Base-by-base conservation (phyloP, 768 basidiomycete species). In the Plicaturopsis crispa region DNA sequence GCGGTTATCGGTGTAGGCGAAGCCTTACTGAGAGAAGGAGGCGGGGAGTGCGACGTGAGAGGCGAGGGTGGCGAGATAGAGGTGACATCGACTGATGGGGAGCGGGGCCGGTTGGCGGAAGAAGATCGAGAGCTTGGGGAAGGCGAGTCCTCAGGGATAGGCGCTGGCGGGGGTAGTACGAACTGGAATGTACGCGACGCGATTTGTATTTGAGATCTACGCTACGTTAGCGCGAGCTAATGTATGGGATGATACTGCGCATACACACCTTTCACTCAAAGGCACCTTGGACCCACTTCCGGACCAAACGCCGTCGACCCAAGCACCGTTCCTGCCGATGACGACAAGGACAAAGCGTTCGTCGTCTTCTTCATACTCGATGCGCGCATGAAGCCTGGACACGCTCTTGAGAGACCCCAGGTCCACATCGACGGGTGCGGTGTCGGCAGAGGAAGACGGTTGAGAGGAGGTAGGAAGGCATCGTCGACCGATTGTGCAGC, bases 271-370 rank as follows among this genome's bases (percentile, higher is more conserved):
- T 57, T 91, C 88, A 24, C 81, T 70, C 16, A 99, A 66, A 21
- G 85, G 75, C n/a, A 91, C 84, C 43, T 80, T 77, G 43, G 84
- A 83, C 12, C 93, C 90, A 47, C 86, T 82, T 8, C 84, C 85
- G 35, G 80, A 81, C 87, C 93, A 99, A n/a, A 87, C 79, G 21
- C 92, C 93, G 47, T 98, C 92, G 4, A 99, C 91, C 85, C 93
- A 97, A 13, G 92, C 92, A 10, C 96, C 96, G 51, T 99, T 98
- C 42, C 96, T 71, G n/a, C 96, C 96, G 24, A 89, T 73, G 24
- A 99, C 93, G 43, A 80, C 79, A 24, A 99, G 74, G 12, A 88
- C 80, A 56, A 93, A 96, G 37, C 84, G 78, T 45, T 87, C 86
- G 45, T 84, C 81, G 6, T 88, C 84, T 56, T 86, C 82, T 67